These are phyloP conservation scores for Fistulinella prunicolor DNA, from an alignment of 768 basidiomycete genomes.

Conservation along the genomic window DNA sequence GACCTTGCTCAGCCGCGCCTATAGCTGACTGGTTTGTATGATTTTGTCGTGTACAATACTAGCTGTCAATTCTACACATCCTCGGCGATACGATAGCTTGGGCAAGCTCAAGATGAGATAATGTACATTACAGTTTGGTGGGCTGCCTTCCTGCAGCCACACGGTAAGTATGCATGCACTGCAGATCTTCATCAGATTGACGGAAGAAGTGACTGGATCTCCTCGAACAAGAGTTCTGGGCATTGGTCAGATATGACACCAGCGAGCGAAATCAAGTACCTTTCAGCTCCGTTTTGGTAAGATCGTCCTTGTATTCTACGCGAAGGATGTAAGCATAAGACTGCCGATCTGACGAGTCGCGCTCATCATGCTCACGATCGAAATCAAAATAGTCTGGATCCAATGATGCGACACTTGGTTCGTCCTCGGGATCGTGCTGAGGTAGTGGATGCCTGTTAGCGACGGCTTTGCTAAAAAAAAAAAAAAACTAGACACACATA, in stretches of 20 bases:
- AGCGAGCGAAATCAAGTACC: constrained; percentile 4
- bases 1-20: too few relatives aligned
- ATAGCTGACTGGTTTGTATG: constrained; percentile 13
- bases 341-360: background rate
- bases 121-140: background rate
- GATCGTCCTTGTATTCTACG: constrained; percentile 66
- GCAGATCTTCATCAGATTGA: constrained; percentile 42
- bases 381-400: constrained; percentile 89
- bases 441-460: constrained; percentile 7
- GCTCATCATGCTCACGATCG: constrained; percentile 52
- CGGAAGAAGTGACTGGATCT: constrained; percentile 75
- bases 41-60: constrained; percentile 21
- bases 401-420: constrained; percentile 77
- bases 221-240: constrained; percentile 71
- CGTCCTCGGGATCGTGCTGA: constrained; percentile 86
- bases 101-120: too few relatives aligned
- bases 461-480: background rate
- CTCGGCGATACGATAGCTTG: too few relatives aligned
- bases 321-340: constrained; percentile 8
- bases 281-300: constrained; percentile 78
- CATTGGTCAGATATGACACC: constrained; percentile 7
- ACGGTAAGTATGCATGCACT: too few relatives aligned
- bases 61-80: constrained; percentile 4
- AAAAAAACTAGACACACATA: constrained; percentile 46
- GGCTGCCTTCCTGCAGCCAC: too few relatives aligned